phyloP scores from a whole-genome alignment of 2,329 filamentous ascomycete genomes.

The Aotearoamyces nothofagi region DNA sequence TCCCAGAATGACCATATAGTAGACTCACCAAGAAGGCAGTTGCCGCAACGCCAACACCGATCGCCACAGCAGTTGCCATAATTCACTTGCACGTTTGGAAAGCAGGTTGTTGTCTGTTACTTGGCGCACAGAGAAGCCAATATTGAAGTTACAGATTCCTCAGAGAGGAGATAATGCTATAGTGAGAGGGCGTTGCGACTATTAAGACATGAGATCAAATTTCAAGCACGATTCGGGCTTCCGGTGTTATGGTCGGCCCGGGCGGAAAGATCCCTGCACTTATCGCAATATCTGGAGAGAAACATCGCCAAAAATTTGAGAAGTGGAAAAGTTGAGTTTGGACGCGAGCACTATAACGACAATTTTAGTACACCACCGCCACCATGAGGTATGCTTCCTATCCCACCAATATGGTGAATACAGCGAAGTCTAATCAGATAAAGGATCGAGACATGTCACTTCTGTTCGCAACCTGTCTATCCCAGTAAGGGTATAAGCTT shows the following conservation, averaged over 20 bases:
- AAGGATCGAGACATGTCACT: slow-evolving; percentile 51
- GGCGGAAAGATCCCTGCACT: no score
- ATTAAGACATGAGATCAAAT: no score
- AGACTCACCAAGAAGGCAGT: slow-evolving; percentile 46
- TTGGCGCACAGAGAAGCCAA: no score
- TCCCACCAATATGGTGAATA: slow-evolving; percentile 3
- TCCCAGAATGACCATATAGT: no score
- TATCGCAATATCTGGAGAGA: no score
- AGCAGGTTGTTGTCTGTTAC: no score
- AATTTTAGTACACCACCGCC: slow-evolving; percentile 5
- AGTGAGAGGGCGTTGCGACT: no score
- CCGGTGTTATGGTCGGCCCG: no score
- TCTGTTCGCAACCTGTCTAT: slow-evolving; percentile 55
- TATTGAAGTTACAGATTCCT: no score
- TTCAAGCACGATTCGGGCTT: no score
- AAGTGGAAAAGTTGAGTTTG: background rate
- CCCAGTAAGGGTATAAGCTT: slow-evolving; percentile 41
- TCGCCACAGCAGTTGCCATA: slow-evolving; percentile 44
- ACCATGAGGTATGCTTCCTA: slow-evolving; percentile 13
- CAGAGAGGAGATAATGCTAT: no score
- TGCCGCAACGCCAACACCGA: slow-evolving; percentile 45
- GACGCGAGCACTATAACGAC: background rate
- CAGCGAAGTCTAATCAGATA: slow-evolving; percentile 1
- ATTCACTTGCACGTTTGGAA: no score
- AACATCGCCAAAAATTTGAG: background rate